Percentiles rank a stretch among this genome's conserved stretches.
Evolutionary conservation across 2,329 filamentous ascomycete species (phyloP).

Genomic region (Fusarium pilosicola): DNA sequence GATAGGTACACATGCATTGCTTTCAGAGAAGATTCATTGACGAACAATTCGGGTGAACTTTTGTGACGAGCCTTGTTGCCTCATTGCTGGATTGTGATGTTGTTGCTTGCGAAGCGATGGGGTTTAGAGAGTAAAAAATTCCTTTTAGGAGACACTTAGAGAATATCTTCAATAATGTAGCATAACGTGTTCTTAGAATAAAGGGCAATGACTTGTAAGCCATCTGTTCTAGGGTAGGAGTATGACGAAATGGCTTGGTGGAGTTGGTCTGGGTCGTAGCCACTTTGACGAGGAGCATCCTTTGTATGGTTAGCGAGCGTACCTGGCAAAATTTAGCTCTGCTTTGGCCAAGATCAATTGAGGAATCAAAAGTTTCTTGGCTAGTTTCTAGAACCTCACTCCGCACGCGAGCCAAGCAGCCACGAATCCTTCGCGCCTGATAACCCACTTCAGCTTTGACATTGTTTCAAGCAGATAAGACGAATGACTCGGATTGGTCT

Average conservation of each 20-base stretch:
- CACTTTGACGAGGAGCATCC: neutral
- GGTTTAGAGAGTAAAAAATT: accelerated
- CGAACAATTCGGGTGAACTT: accelerated
- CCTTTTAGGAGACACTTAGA: accelerated
- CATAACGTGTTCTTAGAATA: neutral
- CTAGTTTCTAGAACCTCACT: neutral
- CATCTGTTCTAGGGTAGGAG: neutral
- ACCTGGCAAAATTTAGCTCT: too few relatives aligned
- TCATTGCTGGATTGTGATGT: too few relatives aligned
- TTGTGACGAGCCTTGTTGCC: too few relatives aligned
- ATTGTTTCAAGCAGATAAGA: neutral
- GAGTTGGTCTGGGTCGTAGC: neutral
- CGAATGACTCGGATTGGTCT: neutral
- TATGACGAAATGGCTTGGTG: neutral
- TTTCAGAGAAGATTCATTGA: too few relatives aligned
- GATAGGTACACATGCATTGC: accelerated
- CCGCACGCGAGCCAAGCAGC: neutral
- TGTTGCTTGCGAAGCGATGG: too few relatives aligned
- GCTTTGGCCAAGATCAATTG: too few relatives aligned
- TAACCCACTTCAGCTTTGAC: neutral
- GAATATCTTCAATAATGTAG: too few relatives aligned
- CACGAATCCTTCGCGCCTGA: neutral
- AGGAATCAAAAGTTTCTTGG: neutral
- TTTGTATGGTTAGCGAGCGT: neutral
- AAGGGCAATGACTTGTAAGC: neutral